Percentiles rank a stretch among this genome's conserved stretches.
Evolutionary conservation across 129 eudicot genomes (phyloP).

Genomic region (Helichrysum umbraculigerum): DNA sequence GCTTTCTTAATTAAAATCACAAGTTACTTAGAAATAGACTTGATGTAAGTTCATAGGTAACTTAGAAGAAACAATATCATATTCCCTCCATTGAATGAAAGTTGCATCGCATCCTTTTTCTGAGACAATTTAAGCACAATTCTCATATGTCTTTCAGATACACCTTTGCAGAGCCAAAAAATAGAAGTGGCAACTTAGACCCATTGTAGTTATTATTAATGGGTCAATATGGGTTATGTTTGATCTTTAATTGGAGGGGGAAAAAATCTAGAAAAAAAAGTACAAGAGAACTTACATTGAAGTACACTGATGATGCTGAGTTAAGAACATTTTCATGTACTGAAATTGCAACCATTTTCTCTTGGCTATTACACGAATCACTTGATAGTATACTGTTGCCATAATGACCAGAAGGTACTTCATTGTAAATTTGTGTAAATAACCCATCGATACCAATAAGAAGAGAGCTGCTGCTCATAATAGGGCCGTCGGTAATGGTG

Average conservation of each 20-base stretch:
- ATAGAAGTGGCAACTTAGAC: background rate
- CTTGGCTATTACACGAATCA: slow-evolving; percentile 38
- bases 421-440: slow-evolving; percentile 39
- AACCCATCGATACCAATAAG: slow-evolving; percentile 73
- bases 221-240: background rate
- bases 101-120: no score
- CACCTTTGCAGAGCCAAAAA: background rate
- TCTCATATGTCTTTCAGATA: no score
- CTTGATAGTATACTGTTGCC: slow-evolving; percentile 34
- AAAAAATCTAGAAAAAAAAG: background rate
- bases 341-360: slow-evolving; percentile 71
- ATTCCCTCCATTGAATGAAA: no score
- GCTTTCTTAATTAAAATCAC: background rate
- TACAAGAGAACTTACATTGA: slow-evolving; percentile 50
- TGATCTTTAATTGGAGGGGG: background rate
- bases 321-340: slow-evolving; percentile 70
- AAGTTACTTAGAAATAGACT: no score
- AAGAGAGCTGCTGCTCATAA: slow-evolving; percentile 55
- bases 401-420: slow-evolving; percentile 23
- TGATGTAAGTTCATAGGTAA: no score
- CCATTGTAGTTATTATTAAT: background rate
- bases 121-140: no score
- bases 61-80: no score
- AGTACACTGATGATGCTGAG: slow-evolving; percentile 67
- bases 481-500: slow-evolving; percentile 65